Evolutionary conservation across 2,329 filamentous ascomycete species (phyloP), one percentile per base, ranked within the genome.

Genomic region (Arthrobotrys megalospora): DNA sequence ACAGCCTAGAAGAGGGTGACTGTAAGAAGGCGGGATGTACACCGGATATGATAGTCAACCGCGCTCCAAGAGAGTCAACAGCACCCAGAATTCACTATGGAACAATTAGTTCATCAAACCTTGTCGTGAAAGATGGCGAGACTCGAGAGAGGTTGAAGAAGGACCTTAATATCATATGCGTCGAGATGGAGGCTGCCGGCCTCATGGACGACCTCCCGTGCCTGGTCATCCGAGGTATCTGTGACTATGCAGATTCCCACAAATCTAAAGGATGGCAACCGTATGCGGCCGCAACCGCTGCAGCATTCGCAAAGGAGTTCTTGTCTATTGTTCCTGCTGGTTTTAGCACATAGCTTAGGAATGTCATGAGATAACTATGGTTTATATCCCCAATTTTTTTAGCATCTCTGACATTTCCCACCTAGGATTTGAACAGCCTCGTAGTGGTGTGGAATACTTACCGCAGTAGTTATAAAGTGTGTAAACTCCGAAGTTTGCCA

Each of bases 281-380:
- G 2, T 76, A 76, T 41, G 71, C 71, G 6, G 71, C 71, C 19
- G 71, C 62, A 5, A 63, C 52, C 12, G 70, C 71, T 19, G 63
- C 71, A 11, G 72, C 72, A 14, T 76, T 55, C 50, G 64, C 72
- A n/a, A 69, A 69, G 24, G 64, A 76, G 41, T 43, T 76, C 24
- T 38, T 76, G 6, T 69, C 53, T 47, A 34, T 50, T n/a, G 21
- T 76, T 28, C 48, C 64, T 12, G 6, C 43, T 47, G 43, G 48
- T 12, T 48, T 60, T 43, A 60, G 55, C 36, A 19, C 4, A n/a
- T 45, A 45, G 41, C 41, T 28, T 28, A 28, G 24, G 24, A 28
- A 28, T 28, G 5, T 28, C 24, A 28, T 28, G 5, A 28, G 41
- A 16, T 6, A 45, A 6, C 12, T 11, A n/a, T 8, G 36, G 3